Conservation (phyloP, 805 yeast species). For the Pichia membranifaciens region DNA sequence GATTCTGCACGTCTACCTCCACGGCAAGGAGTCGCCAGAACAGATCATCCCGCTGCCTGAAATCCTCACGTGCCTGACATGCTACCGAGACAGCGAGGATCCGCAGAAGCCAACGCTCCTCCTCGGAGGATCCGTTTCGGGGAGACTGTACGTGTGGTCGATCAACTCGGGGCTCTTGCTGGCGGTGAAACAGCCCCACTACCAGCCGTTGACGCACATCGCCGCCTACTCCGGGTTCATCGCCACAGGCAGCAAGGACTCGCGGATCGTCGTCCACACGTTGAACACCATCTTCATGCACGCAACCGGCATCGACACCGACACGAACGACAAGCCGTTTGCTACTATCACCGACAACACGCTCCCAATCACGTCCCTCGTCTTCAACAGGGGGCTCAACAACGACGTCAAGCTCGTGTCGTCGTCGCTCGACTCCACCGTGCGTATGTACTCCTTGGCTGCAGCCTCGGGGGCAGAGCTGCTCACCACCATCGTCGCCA, state of each 20-base stretch:
- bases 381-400: conserved; percentile 41
- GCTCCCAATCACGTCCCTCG: conserved; percentile 38
- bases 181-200: conserved; percentile 74
- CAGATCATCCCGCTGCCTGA: conserved; percentile 85
- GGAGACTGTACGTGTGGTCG: conserved; percentile 83
- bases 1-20: conserved; percentile 61
- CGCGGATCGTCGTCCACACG: conserved; percentile 62
- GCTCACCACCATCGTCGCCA: conserved; percentile 67
- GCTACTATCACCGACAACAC: conserved; percentile 58
- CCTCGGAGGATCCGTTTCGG: conserved; percentile 69
- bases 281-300: conserved; percentile 33
- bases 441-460: conserved; percentile 63
- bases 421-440: conserved; percentile 66
- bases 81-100: conserved; percentile 16
- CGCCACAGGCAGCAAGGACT: conserved; percentile 75
- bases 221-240: conserved; percentile 60
- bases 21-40: conserved; percentile 66
- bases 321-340: conserved; percentile 46
- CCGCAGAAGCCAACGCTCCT: conserved; percentile 42
- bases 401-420: conserved; percentile 63
- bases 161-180: conserved; percentile 68
- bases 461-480: conserved; percentile 32
- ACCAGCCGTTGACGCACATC: conserved; percentile 62
- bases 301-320: conserved; percentile 9
- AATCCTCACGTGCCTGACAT: conserved; percentile 51